phyloP scores from a whole-genome alignment of 148 eudicot genomes.

The Chenopodium berlandieri region DNA sequence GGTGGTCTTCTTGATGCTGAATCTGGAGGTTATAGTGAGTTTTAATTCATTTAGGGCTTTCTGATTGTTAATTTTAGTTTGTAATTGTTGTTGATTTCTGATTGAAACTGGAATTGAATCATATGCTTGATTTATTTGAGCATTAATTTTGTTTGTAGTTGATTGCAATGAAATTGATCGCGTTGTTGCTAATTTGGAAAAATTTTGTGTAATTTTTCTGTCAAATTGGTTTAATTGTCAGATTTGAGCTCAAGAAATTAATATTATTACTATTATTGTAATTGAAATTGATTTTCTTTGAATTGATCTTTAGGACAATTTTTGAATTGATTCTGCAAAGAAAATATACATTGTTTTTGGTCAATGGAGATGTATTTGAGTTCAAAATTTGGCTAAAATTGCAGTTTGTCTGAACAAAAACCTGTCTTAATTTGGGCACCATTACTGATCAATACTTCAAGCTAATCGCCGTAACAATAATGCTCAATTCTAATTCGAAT shows the following conservation, averaged over 20 bases:
- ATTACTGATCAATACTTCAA: too few species aligned
- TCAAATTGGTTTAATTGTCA: background rate
- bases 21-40: conserved; percentile 38
- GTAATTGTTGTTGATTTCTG: conserved; percentile 4
- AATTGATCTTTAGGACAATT: background rate
- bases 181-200: background rate
- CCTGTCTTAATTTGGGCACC: background rate
- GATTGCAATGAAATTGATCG: background rate
- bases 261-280: too few species aligned
- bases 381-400: background rate
- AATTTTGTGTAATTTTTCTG: background rate
- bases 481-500: background rate
- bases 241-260: background rate
- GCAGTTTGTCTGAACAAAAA: background rate
- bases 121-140: background rate
- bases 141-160: background rate
- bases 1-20: conserved; percentile 51
- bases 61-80: background rate
- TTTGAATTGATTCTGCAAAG: background rate
- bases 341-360: too few species aligned
- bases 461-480: background rate
- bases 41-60: conserved; percentile 24
- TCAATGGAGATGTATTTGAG: too few species aligned
- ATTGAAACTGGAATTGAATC: background rate
- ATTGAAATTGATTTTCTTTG: background rate